phyloP scores from a whole-genome alignment of 306 rosid species.

The Calophaca sinica region DNA sequence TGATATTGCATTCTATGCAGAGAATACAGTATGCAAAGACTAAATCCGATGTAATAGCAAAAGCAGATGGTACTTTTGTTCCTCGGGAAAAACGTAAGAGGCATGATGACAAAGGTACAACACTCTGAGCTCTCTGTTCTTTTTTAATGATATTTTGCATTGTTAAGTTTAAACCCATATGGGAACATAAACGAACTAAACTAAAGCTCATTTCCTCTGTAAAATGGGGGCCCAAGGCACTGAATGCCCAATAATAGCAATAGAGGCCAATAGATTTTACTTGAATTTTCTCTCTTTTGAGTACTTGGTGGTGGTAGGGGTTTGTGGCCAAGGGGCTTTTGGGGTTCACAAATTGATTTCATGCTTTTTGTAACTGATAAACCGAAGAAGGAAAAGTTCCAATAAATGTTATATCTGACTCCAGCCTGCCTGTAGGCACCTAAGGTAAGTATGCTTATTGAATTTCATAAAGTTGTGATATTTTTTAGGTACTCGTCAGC shows the following conservation, averaged over 20 bases:
- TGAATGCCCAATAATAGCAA: background rate
- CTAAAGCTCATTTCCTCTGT: background rate
- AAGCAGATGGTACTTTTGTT: slow-evolving; percentile 89
- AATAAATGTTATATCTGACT: background rate
- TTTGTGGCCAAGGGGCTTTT: background rate
- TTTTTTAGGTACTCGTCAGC: slow-evolving; percentile 11
- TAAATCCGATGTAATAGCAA: slow-evolving; percentile 82
- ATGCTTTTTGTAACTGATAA: slow-evolving; percentile 18
- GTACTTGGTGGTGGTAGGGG: background rate
- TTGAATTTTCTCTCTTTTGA: background rate
- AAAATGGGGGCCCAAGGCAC: background rate
- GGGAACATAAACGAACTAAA: slow-evolving; percentile 5
- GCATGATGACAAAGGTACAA: slow-evolving; percentile 82
- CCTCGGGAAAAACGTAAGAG: slow-evolving; percentile 87
- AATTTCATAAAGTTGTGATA: background rate
- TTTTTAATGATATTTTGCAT: slow-evolving; percentile 21
- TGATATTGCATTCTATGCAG: slow-evolving; percentile 50
- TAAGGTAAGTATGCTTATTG: slow-evolving; percentile 7
- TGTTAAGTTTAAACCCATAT: background rate
- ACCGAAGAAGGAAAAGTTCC: slow-evolving; percentile 12
- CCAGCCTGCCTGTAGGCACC: background rate
- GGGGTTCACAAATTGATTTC: slow-evolving; percentile 19
- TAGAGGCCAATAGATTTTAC: background rate
- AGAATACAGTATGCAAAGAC: slow-evolving; percentile 93
- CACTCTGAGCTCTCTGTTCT: slow-evolving; percentile 16